Evolutionary conservation across 2,329 filamentous ascomycete species (phyloP), one percentile per base, ranked within the genome.

Genomic region (Pseudopithomyces chartarum): DNA sequence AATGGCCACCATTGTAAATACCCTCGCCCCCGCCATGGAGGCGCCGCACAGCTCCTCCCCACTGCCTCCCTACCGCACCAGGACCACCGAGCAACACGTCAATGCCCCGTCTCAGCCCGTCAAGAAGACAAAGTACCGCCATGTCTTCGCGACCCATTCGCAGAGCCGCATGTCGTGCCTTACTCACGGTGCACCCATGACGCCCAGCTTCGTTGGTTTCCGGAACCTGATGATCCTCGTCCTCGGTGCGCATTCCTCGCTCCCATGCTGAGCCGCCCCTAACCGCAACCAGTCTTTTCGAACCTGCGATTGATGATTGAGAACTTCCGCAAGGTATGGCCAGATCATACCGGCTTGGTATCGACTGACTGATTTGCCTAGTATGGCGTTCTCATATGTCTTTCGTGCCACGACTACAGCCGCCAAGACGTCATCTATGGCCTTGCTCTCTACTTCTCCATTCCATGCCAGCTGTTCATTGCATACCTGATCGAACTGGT

Each of bases 201-300:
- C 87, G 2, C 91, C 93, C 20, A 97, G 91, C 74, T 98, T 97
- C 72, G 79, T 97, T 15, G 95, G 95, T 0, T 98, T 99, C 73
- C 84, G 94, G 58, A 99, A 99, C 73, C 84, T 99, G 61, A 97
- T 97, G 91, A 90, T 97, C 38, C 88, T 98, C 69, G 91, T 97
- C 36, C 79, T 97, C 59, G 87, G 91, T 95, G 83, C 61, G 84
- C 66, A 62, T 55, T 56, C 64, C 55, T 55, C 51, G 23, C 44
- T 52, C 26, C 26, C 26, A 29, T 29, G 23, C 36, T 12, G 44
- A 23, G 44, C 32, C 22, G 7, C 48, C 26, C 17, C 73, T 79
- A 59, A 72, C 56, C 3, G 50, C 40, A 42, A 58, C 29, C 65
- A 92, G 91, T 98, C 69, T 92, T 94, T 48, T 95, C 93, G 68